Base-by-base conservation (phyloP, 2,329 filamentous ascomycete genomes). In the Tolypocladium album region DNA sequence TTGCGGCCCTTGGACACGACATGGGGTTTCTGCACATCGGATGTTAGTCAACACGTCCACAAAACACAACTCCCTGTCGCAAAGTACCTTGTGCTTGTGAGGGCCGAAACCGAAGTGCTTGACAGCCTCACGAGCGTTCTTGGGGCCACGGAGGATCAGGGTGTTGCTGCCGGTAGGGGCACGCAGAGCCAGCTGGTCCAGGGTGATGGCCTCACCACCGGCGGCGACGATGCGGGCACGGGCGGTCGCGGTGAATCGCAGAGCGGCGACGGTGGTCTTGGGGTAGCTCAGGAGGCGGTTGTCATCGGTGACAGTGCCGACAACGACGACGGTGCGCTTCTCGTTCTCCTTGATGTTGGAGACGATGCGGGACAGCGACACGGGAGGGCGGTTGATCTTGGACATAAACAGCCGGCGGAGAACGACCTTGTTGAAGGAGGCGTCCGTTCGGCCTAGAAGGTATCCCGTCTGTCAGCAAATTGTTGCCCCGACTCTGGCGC, bases 21-120 rank as follows among this genome's bases (percentile, higher is more conserved):
- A 72, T 96, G 90, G 70, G 93, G 93, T 87, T 97, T 97, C 93
- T 94, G 68, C 63, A 72, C 47, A 15, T 11, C 39, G 8, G 53
- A 6, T 27, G 39, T 61, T 47, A 60, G 55, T 50, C 22, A 50
- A 12, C 27, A 4, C 24, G 20, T 27, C 17, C 11, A 47, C 56
- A 2, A 38, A n/a, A 53, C 15, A 36, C 5, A 13, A 31, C 17
- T 36, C 27, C 17, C 20, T 6, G 27, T 36, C 17, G 9, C 1
- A 4, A 75, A 82, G 68, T 78, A 91, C 90, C 89, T 97, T 99
- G 88, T 96, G 83, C 79, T 87, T 92, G 87, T 99, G 94, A 68
- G 94, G 94, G 69, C 94, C 95, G 72, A 99, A 89, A 76, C 95
- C 94, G 77, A 99, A 99, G 84, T 99, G 95, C 89, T 96, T 97